These are phyloP conservation scores for Loxodes magnus DNA, from an alignment of 73 alveolate genomes.

Conservation along the genomic window DNA sequence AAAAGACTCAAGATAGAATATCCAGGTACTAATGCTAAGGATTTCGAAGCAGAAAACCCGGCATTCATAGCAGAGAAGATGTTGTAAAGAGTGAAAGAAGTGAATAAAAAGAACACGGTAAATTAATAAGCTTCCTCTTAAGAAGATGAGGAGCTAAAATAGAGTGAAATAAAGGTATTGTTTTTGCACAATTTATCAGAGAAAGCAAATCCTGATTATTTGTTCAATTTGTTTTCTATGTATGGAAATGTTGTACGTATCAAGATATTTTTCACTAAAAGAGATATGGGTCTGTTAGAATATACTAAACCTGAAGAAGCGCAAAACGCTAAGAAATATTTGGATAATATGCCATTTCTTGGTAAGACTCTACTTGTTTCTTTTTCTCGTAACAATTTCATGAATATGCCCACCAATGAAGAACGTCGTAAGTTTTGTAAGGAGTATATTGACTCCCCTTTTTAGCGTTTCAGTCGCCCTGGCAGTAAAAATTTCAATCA, in stretches of 20 bases:
- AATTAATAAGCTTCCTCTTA: no score
- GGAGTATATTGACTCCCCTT: slow-evolving; percentile 5
- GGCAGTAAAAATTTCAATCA: slow-evolving; percentile 5
- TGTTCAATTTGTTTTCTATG: slow-evolving; percentile 12
- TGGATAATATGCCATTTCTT: slow-evolving; percentile 6
- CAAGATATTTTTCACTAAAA: slow-evolving; percentile 5
- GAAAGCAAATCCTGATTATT: slow-evolving; percentile 5
- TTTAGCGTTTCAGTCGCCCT: slow-evolving; percentile 10
- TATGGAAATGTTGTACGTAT: slow-evolving; percentile 14
- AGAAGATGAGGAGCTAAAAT: no score
- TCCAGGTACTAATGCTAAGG: no score
- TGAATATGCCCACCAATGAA: slow-evolving; percentile 15
- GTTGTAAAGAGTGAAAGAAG: no score
- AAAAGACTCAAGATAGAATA: no score
- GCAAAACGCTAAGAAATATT: not conserved
- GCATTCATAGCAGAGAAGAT: no score
- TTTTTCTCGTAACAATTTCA: slow-evolving; percentile 6
- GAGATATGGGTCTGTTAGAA: slow-evolving; percentile 15
- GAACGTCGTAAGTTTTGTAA: slow-evolving; percentile 1
- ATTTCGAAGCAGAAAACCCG: no score
- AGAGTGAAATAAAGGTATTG: no score
- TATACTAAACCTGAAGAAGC: slow-evolving; percentile 8
- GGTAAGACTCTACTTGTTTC: slow-evolving; percentile 14
- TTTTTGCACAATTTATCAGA: slow-evolving; percentile 1
- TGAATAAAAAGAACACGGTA: no score